Base-by-base conservation (phyloP, 1,284 basidiomycete species). In the Leccinum angustisporum region DNA sequence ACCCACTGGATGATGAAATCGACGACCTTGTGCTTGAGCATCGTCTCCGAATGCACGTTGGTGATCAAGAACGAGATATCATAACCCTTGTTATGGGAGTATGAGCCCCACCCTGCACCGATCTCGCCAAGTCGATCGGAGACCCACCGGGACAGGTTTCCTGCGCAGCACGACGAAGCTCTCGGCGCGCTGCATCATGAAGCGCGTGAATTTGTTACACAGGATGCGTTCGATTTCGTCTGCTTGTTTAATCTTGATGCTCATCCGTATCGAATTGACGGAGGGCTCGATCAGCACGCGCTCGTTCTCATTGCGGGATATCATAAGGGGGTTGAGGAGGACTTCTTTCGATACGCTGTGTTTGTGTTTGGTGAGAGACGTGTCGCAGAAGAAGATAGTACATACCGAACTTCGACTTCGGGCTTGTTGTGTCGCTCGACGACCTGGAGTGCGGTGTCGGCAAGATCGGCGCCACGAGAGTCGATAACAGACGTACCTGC, bases 51-150 rank as follows among this genome's bases (percentile, higher is more conserved):
- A 76, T 99, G 95, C 65, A 90, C 90, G 78, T 98, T 98, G 61
- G 97, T 98, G 75, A 99, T 97, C 66, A 99, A 81, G 84, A 99
- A 99, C 6, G 94, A 97, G 68, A 99, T 99, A 71, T 99, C 97
- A 70, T 97, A 99, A 61, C 96, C 95, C 92, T 97, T 68, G 53
- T 10, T 56, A 18, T 38, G 36, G 62, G 43, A 48, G 43, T 7
- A 48, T 48, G 3, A 48, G 43, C 43, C 69, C 50, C 57, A 63
- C 18, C 8, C 18, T 18, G 52, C 25, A 34, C 21, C 50, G 48
- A 54, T 57, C 56, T 58, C 48, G 34, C 56, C 43, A 53, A 38
- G 66, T 52, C 54, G 57, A 64, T 58, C 58, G n/a, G 50, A 13
- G 36, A 79, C 86, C 72, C 70, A 94, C 94, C 65, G 86, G 82